A percentile compares a stretch with the other conserved stretches of the same genome.
These are phyloP conservation scores for Punica granatum DNA, from an alignment of 345 rosid species.

Conservation along the genomic window DNA sequence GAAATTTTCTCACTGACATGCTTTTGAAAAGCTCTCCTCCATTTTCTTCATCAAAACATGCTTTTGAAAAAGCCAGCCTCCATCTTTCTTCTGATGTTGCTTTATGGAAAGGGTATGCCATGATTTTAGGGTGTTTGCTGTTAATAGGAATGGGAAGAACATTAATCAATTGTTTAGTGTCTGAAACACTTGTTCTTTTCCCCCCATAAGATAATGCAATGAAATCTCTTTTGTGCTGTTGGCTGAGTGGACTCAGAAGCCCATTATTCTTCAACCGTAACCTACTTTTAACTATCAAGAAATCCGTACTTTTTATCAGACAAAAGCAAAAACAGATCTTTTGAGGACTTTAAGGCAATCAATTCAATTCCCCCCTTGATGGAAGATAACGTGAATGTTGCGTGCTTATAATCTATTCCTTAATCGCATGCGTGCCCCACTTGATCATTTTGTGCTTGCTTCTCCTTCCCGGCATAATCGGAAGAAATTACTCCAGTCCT, in stretches of 20 bases:
- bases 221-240: slow-evolving; percentile 8
- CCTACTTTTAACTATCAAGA: slow-evolving; percentile 15
- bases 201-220: not conserved
- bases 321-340: not conserved
- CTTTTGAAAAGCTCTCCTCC: not conserved
- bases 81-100: not conserved
- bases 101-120: not conserved
- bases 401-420: not conserved
- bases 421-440: not conserved
- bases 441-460: not conserved
- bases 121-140: not conserved
- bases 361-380: not conserved
- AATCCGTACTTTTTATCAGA: slow-evolving; percentile 5
- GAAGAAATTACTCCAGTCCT: not conserved
- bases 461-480: not conserved
- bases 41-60: not conserved
- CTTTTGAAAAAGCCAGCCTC: too few species aligned
- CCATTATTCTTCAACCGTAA: slow-evolving; percentile 6
- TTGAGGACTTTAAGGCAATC: slow-evolving; percentile 5
- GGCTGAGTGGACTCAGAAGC: slow-evolving; percentile 11
- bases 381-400: slow-evolving; percentile 8
- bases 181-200: not conserved
- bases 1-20: not conserved
- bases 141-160: not conserved
- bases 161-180: not conserved